Evolutionary conservation across 2,329 filamentous ascomycete genomes (phyloP).

Genomic region (Fusarium incarnatum): DNA sequence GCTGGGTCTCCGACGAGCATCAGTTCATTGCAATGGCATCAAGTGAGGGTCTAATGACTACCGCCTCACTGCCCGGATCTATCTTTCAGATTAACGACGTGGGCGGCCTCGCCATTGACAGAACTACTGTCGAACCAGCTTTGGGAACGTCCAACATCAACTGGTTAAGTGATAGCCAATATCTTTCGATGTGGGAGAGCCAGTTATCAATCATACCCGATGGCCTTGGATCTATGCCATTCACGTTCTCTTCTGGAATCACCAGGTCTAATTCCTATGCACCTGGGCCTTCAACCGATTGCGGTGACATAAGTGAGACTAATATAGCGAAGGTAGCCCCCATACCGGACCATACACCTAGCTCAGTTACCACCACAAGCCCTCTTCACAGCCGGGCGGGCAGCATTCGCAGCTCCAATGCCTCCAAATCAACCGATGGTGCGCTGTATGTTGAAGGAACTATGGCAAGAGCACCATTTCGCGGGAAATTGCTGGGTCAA

Average conservation of each 20-base stretch:
- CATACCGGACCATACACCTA: background rate
- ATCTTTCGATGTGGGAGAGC: slow-evolving; percentile 10
- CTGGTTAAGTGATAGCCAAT: slow-evolving; percentile 21
- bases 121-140: background rate
- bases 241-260: slow-evolving; percentile 5
- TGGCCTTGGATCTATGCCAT: slow-evolving; percentile 12
- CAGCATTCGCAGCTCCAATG: slow-evolving; percentile 5
- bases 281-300: slow-evolving; percentile 2
- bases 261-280: background rate
- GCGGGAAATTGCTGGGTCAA: slow-evolving; percentile 5
- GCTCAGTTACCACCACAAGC: background rate
- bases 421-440: slow-evolving; percentile 14
- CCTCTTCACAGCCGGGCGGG: background rate
- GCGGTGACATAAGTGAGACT: background rate
- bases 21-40: background rate
- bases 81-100: slow-evolving; percentile 13
- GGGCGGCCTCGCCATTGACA: background rate
- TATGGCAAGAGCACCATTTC: slow-evolving; percentile 23
- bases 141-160: background rate
- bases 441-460: slow-evolving; percentile 23
- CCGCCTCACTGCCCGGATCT: background rate
- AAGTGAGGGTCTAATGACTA: background rate
- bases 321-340: background rate
- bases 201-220: slow-evolving; percentile 4
- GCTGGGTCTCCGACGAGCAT: background rate